Evolutionary conservation across 1,284 basidiomycete genomes (phyloP).

Genomic region (Dichomitus squalens): DNA sequence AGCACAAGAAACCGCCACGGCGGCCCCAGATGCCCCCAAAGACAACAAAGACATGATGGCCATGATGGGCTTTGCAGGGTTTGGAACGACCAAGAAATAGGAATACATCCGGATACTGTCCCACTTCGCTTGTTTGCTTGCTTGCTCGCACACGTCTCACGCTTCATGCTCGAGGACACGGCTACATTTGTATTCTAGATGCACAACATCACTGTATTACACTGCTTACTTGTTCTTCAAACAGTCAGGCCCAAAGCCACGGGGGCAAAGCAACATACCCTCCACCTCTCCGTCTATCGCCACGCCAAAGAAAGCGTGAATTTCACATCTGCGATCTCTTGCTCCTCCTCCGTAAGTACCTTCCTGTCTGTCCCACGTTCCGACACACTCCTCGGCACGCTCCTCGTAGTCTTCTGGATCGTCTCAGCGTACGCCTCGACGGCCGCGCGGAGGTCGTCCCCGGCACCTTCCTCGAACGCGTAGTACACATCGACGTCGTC

Average conservation of each 20-base stretch:
- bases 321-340: conserved; percentile 85
- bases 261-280: background rate
- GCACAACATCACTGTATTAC: conserved; percentile 38
- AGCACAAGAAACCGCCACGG: conserved; percentile 51
- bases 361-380: conserved; percentile 49
- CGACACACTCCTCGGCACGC: conserved; percentile 64
- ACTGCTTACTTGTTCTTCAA: conserved; percentile 26
- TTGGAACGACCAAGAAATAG: conserved; percentile 81
- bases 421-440: conserved; percentile 72
- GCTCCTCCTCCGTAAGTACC: conserved; percentile 81
- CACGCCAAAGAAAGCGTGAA: conserved; percentile 72
- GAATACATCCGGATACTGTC: background rate
- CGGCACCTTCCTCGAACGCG: conserved; percentile 72
- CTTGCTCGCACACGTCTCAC: background rate
- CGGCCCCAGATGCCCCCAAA: conserved; percentile 27
- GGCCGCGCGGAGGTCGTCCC: conserved; percentile 71
- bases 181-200: conserved; percentile 32
- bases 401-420: conserved; percentile 79
- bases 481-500: conserved; percentile 95
- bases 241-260: conserved; percentile 3
- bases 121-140: too few species aligned
- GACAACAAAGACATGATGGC: conserved; percentile 70
- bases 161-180: conserved; percentile 4
- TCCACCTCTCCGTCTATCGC: conserved; percentile 26
- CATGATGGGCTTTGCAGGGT: conserved; percentile 94